Evolutionary conservation across 2,329 filamentous ascomycete genomes (phyloP).

Genomic region (Fusarium staphyleae): DNA sequence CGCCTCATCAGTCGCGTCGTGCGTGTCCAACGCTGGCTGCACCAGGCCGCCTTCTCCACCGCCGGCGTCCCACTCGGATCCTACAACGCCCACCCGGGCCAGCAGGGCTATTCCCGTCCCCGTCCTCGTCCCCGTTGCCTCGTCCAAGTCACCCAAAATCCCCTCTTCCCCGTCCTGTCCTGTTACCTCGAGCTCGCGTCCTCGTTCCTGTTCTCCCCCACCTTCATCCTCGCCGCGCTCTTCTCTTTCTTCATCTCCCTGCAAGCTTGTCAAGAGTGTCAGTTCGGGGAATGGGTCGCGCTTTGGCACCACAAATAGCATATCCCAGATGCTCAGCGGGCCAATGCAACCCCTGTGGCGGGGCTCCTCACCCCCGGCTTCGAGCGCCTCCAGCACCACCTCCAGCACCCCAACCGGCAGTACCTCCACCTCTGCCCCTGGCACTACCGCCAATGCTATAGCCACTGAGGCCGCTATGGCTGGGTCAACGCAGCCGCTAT

Average conservation of each 20-base stretch:
- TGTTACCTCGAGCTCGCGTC: conserved; percentile 6
- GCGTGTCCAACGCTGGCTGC: conserved; percentile 38
- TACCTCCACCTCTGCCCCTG: conserved; percentile 11
- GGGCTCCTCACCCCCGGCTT: conserved; percentile 29
- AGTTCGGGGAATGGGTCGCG: conserved; percentile 40
- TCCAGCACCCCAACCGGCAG: conserved; percentile 26
- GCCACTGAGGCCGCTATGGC: conserved; percentile 29
- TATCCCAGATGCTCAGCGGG: conserved; percentile 39
- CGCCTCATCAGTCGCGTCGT: conserved; percentile 28
- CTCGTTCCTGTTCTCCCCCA: conserved; percentile 18
- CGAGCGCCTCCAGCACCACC: conserved; percentile 20
- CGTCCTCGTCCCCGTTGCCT: conserved; percentile 9
- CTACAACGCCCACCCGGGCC: conserved; percentile 27
- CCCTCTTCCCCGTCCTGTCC: conserved; percentile 25
- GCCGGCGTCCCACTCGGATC: conserved; percentile 24
- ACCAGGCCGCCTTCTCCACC: conserved; percentile 32
- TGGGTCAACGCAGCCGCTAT: conserved; percentile 28
- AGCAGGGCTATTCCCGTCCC: conserved; percentile 22
- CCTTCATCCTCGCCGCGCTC: conserved; percentile 34
- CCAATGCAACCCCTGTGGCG: conserved; percentile 39
- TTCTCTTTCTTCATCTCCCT: conserved; percentile 36
- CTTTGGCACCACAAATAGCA: conserved; percentile 30
- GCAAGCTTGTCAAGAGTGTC: conserved; percentile 40
- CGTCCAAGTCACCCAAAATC: conserved; percentile 23
- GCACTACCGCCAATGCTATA: conserved; percentile 22